These are phyloP conservation scores for Wickerhamiella dianesei DNA, from an alignment of 805 yeast genomes.

Conservation along the genomic window DNA sequence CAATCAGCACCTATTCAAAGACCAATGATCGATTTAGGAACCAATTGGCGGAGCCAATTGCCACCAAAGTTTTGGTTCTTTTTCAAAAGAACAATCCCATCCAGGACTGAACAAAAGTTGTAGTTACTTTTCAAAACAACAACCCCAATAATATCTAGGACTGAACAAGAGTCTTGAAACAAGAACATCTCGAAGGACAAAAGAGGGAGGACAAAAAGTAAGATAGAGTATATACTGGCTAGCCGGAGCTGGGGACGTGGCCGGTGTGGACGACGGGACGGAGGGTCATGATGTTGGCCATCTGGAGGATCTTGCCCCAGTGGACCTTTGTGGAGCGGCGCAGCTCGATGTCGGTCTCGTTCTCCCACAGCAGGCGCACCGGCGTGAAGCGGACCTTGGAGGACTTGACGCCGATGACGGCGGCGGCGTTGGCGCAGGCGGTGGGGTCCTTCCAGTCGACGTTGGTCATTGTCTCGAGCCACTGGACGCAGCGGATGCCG, in stretches of 20 bases:
- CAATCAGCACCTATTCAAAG: too few relatives aligned
- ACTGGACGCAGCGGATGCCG: constrained; percentile 80
- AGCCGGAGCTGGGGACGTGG: neutral
- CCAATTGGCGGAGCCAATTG: too few relatives aligned
- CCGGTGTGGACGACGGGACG: constrained; percentile 18
- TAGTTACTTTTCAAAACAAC: too few relatives aligned
- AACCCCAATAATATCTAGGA: too few relatives aligned
- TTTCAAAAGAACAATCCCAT: too few relatives aligned
- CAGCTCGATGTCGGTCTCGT: constrained; percentile 63
- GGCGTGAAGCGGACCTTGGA: constrained; percentile 65
- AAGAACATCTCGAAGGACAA: too few relatives aligned
- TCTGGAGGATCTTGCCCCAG: constrained; percentile 64
- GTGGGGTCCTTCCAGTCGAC: constrained; percentile 12
- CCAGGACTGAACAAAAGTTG: too few relatives aligned
- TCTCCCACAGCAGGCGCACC: constrained; percentile 65
- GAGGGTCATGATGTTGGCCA: constrained; percentile 67
- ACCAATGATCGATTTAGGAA: too few relatives aligned
- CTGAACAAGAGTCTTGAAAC: too few relatives aligned
- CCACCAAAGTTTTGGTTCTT: too few relatives aligned
- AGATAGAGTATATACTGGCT: too few relatives aligned
- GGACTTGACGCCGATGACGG: constrained; percentile 71
- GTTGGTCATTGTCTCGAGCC: constrained; percentile 47
- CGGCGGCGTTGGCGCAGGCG: constrained; percentile 26
- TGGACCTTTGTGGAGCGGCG: constrained; percentile 84
- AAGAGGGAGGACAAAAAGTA: too few relatives aligned